phyloP scores from a whole-genome alignment of 495 filamentous ascomycete species.

The Glutinoglossum americanum region DNA sequence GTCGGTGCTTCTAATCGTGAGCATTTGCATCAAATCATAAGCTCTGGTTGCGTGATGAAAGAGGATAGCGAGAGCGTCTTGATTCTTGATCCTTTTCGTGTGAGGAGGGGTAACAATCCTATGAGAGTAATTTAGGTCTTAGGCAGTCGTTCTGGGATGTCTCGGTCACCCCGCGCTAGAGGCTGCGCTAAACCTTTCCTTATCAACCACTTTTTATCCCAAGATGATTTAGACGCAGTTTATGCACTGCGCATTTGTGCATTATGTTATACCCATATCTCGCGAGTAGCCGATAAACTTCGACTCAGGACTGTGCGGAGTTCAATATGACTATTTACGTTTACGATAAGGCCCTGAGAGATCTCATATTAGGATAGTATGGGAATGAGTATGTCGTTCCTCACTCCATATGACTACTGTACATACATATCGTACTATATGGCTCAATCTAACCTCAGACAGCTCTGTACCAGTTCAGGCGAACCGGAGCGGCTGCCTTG shows the following conservation, averaged over 20 bases:
- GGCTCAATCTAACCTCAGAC: neutral
- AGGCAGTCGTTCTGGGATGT: neutral
- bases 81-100: neutral
- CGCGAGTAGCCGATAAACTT: too few relatives aligned
- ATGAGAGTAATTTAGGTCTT: neutral
- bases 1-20: neutral
- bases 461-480: neutral
- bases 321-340: too few relatives aligned
- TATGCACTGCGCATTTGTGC: too few relatives aligned
- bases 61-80: neutral
- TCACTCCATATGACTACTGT: neutral
- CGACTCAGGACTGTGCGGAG: too few relatives aligned
- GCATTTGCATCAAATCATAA: neutral
- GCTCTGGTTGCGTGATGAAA: neutral
- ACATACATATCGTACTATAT: neutral
- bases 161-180: conserved; percentile 3
- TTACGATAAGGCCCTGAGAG: neutral
- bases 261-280: too few relatives aligned
- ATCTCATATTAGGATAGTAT: neutral
- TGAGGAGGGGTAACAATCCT: neutral
- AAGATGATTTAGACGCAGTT: neutral
- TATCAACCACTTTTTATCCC: neutral
- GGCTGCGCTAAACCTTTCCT: neutral
- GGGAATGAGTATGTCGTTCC: neutral
- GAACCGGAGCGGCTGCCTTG: neutral